phyloP scores from a whole-genome alignment of 306 rosid species.

The Datisca glomerata region DNA sequence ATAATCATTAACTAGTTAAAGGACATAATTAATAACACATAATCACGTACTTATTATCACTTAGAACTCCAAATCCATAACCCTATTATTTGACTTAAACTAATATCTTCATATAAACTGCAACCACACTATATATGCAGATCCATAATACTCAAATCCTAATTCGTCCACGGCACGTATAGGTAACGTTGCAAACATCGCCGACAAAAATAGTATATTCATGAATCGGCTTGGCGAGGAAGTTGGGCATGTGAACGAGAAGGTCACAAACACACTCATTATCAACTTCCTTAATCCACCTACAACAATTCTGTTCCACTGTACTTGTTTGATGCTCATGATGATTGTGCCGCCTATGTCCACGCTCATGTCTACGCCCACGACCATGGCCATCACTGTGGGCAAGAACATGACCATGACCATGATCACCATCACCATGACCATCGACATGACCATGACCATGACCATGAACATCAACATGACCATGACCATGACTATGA shows the following conservation, averaged over 20 bases:
- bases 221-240: slow-evolving; percentile 53
- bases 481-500: not conserved
- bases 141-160: too few species aligned
- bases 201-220: slow-evolving; percentile 33
- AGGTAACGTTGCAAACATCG: slow-evolving; percentile 37
- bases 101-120: too few species aligned
- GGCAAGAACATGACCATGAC: not conserved
- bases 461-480: too few species aligned
- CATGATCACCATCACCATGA: too few species aligned
- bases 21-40: too few species aligned
- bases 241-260: slow-evolving; percentile 49
- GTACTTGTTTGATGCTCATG: slow-evolving; percentile 6
- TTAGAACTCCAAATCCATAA: too few species aligned
- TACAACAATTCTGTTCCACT: slow-evolving; percentile 51
- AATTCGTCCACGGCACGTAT: slow-evolving; percentile 43
- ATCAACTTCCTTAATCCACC: slow-evolving; percentile 57
- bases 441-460: too few species aligned
- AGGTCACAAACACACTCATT: slow-evolving; percentile 56
- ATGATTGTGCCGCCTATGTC: slow-evolving; percentile 7
- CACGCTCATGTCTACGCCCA: slow-evolving; percentile 8
- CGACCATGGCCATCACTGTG: not conserved
- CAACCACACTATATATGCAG: too few species aligned
- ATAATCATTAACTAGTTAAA: too few species aligned
- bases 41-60: too few species aligned
- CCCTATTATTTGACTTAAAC: too few species aligned